phyloP scores from a whole-genome alignment of 805 yeast genomes.

The Zygoascus bituminiphila region DNA sequence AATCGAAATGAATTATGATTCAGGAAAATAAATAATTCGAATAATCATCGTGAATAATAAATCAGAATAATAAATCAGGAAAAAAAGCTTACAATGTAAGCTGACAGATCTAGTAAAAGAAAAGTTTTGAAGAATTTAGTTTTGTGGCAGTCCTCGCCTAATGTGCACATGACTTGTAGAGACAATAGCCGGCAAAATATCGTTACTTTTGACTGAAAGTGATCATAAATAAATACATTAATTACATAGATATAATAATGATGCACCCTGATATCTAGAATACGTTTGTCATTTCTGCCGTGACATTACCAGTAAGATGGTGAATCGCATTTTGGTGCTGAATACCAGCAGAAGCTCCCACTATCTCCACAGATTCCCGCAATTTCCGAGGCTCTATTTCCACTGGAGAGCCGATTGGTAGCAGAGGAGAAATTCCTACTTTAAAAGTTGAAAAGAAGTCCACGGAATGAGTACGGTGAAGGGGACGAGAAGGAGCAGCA shows the following conservation, averaged over 20 bases:
- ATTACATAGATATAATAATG: not conserved
- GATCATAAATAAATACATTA: not conserved
- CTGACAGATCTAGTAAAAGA: too few relatives aligned
- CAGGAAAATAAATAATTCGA: too few relatives aligned
- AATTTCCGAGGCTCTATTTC: not conserved
- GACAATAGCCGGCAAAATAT: too few relatives aligned
- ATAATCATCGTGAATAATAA: too few relatives aligned
- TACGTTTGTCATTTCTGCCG: not conserved
- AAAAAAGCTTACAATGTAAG: not conserved
- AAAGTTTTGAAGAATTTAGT: too few relatives aligned
- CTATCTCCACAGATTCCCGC: not conserved
- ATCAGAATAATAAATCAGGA: not conserved
- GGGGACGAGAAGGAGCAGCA: not conserved
- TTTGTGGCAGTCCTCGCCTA: too few relatives aligned
- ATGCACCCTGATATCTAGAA: too few relatives aligned
- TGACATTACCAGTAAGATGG: not conserved
- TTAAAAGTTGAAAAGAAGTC: not conserved
- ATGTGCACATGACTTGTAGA: too few relatives aligned
- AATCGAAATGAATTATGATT: too few relatives aligned
- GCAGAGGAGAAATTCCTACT: not conserved
- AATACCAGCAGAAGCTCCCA: not conserved
- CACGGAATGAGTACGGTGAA: not conserved
- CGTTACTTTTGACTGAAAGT: too few relatives aligned
- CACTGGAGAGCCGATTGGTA: not conserved
- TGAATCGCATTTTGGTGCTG: not conserved